These are phyloP conservation scores for Beauveria australis DNA, from an alignment of 2,329 filamentous ascomycete species.

Conservation along the genomic window DNA sequence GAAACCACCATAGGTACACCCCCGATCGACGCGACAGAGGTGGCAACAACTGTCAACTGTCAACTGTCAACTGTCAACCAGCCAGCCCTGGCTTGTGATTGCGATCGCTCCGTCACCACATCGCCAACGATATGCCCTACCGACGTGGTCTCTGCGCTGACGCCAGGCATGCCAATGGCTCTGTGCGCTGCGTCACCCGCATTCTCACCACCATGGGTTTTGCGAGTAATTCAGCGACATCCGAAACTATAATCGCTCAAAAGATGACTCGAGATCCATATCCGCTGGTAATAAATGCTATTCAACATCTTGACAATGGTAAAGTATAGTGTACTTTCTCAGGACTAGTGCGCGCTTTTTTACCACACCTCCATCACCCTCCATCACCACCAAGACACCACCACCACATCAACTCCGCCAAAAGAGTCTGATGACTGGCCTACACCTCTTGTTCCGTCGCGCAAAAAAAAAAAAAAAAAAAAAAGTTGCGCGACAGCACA, in stretches of 20 bases:
- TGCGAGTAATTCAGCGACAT: background rate
- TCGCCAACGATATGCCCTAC: background rate
- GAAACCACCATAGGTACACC: background rate
- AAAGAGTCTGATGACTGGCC: background rate
- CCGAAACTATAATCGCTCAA: background rate
- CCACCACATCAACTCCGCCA: background rate
- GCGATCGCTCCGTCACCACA: background rate
- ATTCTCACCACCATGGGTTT: constrained; percentile 1
- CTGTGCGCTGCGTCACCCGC: constrained; percentile 8
- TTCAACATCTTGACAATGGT: background rate
- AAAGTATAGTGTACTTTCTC: background rate
- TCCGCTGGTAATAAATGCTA: background rate
- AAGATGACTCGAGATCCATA: constrained; percentile 3
- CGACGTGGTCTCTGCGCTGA: constrained; percentile 1
- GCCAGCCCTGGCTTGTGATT: background rate
- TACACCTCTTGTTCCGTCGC: background rate
- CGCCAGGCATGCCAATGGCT: background rate
- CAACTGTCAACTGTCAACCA: background rate
- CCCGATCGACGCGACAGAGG: background rate
- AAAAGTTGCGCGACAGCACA: constrained; percentile 6
- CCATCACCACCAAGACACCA: background rate
- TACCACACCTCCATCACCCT: background rate
- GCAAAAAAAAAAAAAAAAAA: background rate
- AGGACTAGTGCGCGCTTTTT: background rate
- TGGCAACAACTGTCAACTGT: background rate